These are phyloP conservation scores for Populus tomentosa DNA, from an alignment of 441 rosid genomes.

Conservation along the genomic window DNA sequence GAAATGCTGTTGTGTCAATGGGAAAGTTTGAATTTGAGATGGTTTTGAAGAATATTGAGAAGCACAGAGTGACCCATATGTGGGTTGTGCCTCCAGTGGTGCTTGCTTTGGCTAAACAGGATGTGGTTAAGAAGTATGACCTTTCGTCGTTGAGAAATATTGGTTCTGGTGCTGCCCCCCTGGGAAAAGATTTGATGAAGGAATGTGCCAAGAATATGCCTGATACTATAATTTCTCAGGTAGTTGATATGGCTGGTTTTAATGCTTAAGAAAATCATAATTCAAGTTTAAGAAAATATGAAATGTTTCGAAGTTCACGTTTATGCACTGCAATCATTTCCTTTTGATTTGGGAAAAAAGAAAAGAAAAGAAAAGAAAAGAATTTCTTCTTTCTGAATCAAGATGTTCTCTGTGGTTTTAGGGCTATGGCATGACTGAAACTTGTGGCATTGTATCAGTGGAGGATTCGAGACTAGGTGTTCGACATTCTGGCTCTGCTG, in stretches of 20 bases:
- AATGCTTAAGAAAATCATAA: background rate
- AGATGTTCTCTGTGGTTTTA: constrained; percentile 23
- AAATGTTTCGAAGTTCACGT: background rate
- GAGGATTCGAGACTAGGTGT: constrained; percentile 41
- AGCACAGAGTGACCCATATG: constrained; percentile 51
- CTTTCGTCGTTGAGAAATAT: constrained; percentile 59
- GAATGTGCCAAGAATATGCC: constrained; percentile 63
- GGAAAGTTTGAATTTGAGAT: constrained; percentile 51
- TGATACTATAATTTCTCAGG: constrained; percentile 49
- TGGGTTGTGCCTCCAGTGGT: constrained; percentile 82
- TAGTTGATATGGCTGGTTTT: constrained; percentile 15
- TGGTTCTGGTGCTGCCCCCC: constrained; percentile 79
- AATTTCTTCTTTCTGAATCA: background rate
- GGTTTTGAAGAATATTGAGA: constrained; percentile 43
- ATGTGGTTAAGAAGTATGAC: constrained; percentile 46
- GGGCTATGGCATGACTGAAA: constrained; percentile 92
- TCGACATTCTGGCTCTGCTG: constrained; percentile 60
- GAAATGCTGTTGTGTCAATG: constrained; percentile 56
- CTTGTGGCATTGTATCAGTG: constrained; percentile 51
- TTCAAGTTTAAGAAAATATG: background rate
- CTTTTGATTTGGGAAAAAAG: background rate
- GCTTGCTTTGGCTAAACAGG: constrained; percentile 63
- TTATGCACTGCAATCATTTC: background rate
- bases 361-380: background rate
- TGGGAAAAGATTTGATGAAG: constrained; percentile 80